A percentile compares a stretch with the other conserved stretches of the same genome.
These are phyloP conservation scores for Cicer bijugum DNA, from an alignment of 306 rosid species.

Conservation along the genomic window DNA sequence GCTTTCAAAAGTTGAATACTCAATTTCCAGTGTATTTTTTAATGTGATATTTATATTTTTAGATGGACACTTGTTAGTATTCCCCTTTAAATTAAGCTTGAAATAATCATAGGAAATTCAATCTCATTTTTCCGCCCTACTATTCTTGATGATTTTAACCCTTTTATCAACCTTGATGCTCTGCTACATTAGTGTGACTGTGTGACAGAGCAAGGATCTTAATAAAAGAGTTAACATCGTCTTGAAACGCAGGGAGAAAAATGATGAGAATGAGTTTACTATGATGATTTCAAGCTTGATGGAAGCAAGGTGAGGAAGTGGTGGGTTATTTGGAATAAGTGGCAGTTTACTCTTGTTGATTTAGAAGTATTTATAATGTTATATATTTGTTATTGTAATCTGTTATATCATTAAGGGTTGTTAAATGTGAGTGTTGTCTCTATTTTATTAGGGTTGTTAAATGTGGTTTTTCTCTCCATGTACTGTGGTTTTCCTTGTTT, in stretches of 20 bases:
- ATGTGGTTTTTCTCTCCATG: background rate
- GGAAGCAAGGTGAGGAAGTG: background rate
- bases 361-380: background rate
- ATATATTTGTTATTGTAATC: slow-evolving; percentile 28
- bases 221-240: background rate
- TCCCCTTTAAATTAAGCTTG: too few species aligned
- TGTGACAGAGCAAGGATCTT: background rate
- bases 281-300: background rate
- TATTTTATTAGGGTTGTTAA: slow-evolving; percentile 20
- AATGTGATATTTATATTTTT: too few species aligned
- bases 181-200: too few species aligned
- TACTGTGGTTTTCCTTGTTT: background rate
- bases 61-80: too few species aligned
- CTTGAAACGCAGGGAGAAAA: background rate
- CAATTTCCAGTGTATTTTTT: too few species aligned
- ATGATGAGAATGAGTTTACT: background rate
- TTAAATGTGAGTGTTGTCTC: slow-evolving; percentile 28
- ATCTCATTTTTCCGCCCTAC: background rate
- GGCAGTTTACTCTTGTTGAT: slow-evolving; percentile 7
- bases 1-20: too few species aligned
- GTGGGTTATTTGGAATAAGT: background rate
- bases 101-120: too few species aligned
- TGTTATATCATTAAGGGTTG: slow-evolving; percentile 21
- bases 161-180: background rate
- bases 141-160: background rate